Evolutionary conservation across 1,284 basidiomycete genomes (phyloP), one percentile per base, ranked within the genome.

Genomic region (Malassezia yamatoensis): DNA sequence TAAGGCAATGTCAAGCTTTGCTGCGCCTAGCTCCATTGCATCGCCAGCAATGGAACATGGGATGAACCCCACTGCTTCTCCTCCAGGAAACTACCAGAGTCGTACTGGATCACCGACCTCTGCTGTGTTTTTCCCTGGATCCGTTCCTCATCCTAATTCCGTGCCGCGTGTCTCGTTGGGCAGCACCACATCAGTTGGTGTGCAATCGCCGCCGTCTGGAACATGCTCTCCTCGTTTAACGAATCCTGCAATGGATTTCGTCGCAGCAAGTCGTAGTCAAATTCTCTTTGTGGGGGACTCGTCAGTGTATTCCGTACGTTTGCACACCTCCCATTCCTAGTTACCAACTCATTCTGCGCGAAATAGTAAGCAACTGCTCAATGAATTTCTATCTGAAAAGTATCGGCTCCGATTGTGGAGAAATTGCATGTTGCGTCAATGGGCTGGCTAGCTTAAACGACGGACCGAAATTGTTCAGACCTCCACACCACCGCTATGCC

Each of bases 211-310:
- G 15, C 13, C 34, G 8, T 35, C 41, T 1, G 41, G 50, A 8
- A n/a, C 41, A 32, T 42, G 12, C 10, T 40, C 18, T 8, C 21
- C 49, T 18, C 15, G 37, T 15, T 16, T 36, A 2, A 34, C 49
- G 18, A 70, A 68, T 20, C 68, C 70, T 0, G 62, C 68, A 34
- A 65, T 70, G 62, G 71, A 72, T 45, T 66, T 62, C 11, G 66
- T 72, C 1, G 59, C 63, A 0, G 63, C 67, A 24, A 70, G 68
- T 33, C 64, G 72, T 41, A 64, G 61, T 55, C 66, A 72, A 47
- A 72, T 74, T 18, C 62, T 74, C 16, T 71, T 74, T 40, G 63
- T 66, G 41, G 68, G 70, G 32, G 70, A 72, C 43, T 62, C 63
- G 10, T 63, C 66, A n/a, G 64, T 68, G 29, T 70, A 64, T 45